These are phyloP conservation scores for Alternaria gansuensis DNA, from an alignment of 2,329 filamentous ascomycete species.

Conservation along the genomic window DNA sequence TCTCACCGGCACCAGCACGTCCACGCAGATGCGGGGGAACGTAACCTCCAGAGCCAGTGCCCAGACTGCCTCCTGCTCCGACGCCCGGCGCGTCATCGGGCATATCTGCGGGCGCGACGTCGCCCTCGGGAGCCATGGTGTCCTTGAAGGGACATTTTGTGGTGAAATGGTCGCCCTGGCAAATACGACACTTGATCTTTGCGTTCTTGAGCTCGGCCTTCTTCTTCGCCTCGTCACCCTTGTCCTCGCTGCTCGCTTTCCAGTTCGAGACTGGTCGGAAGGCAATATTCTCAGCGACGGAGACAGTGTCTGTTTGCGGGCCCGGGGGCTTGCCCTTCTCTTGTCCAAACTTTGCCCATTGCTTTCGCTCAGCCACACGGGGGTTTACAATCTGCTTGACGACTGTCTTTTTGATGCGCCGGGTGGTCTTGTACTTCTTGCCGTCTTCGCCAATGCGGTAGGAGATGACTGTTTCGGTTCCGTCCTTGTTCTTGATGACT, in stretches of 20 bases:
- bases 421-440: constrained; percentile 96
- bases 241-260: constrained; percentile 84
- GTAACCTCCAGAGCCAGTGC: constrained; percentile 80
- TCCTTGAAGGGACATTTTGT: constrained; percentile 99
- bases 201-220: constrained; percentile 87
- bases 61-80: constrained; percentile 63
- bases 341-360: constrained; percentile 90
- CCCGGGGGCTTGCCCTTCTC: constrained; percentile 86
- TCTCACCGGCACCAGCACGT: constrained; percentile 76
- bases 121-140: constrained; percentile 87
- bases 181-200: constrained; percentile 99
- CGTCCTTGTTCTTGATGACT: constrained; percentile 97
- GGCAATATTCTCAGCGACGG: constrained; percentile 96
- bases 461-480: constrained; percentile 93
- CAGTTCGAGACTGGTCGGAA: constrained; percentile 94
- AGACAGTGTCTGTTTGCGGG: constrained; percentile 88
- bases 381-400: constrained; percentile 96
- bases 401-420: constrained; percentile 90
- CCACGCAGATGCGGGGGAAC: constrained; percentile 93
- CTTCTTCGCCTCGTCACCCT: constrained; percentile 76
- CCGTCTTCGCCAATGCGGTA: constrained; percentile 91
- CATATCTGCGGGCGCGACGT: constrained; percentile 57
- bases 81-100: constrained; percentile 57
- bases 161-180: constrained; percentile 98
- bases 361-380: constrained; percentile 91